Percentiles rank a stretch among this genome's conserved stretches.
Conservation (phyloP, 164 flowering plant species). For the Pachysandra terminalis region DNA sequence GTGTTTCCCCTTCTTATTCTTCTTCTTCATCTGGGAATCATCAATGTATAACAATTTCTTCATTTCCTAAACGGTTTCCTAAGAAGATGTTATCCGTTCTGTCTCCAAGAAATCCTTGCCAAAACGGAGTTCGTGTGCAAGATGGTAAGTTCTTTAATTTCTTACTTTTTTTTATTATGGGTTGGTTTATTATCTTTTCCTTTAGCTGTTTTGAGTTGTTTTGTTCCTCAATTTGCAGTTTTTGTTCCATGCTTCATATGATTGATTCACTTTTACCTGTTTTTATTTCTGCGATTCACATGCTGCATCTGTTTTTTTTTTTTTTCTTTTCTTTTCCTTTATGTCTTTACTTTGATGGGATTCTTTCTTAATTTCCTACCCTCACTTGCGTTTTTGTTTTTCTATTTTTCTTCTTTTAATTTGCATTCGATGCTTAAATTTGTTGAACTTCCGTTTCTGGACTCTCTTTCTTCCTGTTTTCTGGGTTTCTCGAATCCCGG, state of each 20-base stretch:
- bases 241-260: not conserved
- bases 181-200: not conserved
- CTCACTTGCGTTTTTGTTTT: too few species aligned
- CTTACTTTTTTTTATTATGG: not conserved
- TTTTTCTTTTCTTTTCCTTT: not conserved
- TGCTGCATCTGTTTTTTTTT: not conserved
- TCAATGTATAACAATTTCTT: slow-evolving; percentile 11
- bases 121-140: slow-evolving; percentile 32
- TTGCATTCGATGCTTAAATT: too few species aligned
- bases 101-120: slow-evolving; percentile 8
- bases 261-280: not conserved
- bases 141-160: slow-evolving; percentile 31
- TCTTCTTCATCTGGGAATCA: slow-evolving; percentile 4
- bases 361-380: too few species aligned
- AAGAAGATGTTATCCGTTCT: slow-evolving; percentile 16
- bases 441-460: too few species aligned
- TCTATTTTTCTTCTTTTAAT: too few species aligned
- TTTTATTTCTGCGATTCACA: not conserved
- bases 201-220: not conserved
- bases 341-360: too few species aligned
- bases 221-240: not conserved
- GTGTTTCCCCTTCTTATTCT: slow-evolving; percentile 17
- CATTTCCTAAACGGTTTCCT: slow-evolving; percentile 9
- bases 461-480: too few species aligned
- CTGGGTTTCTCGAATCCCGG: too few species aligned